Base-by-base conservation (phyloP, 73 alveolate species). In the Paramecium sexaurelia region DNA sequence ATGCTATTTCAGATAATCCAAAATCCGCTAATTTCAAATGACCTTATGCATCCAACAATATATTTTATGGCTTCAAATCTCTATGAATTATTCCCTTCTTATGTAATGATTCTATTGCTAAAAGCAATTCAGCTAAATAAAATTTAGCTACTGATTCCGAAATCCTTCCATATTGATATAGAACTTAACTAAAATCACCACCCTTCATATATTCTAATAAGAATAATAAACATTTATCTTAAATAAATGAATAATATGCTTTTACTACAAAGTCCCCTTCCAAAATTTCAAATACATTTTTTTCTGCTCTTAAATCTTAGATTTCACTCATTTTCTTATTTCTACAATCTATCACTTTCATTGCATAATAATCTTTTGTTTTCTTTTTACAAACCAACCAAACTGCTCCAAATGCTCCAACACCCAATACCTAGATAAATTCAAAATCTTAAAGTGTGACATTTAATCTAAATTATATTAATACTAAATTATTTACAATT, bases 11-110 rank as follows among this genome's bases (percentile, higher is more conserved):
- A 10, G 97, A 94, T 47, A 94, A 88, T 6, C 97, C 97, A 75
- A 94, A 94, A 87, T 94, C 97, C 36, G 95, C 95, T 66, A 94
- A 92, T 88, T 94, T 94, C 36, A 94, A 55, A 87, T 94, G 97
- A 17, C 97, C 97, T 33, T 29, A 37, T 75, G 84, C 55, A 88
- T 94, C 97, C 6, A 94, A 71, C 29, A 94, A 85, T 10, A 94
- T 92, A 92, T 94, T 94, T 87, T 94, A 91, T 85, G 97, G 97
- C 87, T 94, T 94, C 2, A 94, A 85, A 92, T 94, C 97, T 29
- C 97, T 55, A 87, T 94, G 97, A 41, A 94, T 94, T 17, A 94
- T 92, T 71, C 93, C 95, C 45, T 92, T 86, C 57, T 87, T 85
- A 85, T 94, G 97, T 39, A 94, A 69, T 19, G 94, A 85, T 43